Conservation (phyloP, 1,139 yeast species). For the Blastobotrys serpentis region DNA sequence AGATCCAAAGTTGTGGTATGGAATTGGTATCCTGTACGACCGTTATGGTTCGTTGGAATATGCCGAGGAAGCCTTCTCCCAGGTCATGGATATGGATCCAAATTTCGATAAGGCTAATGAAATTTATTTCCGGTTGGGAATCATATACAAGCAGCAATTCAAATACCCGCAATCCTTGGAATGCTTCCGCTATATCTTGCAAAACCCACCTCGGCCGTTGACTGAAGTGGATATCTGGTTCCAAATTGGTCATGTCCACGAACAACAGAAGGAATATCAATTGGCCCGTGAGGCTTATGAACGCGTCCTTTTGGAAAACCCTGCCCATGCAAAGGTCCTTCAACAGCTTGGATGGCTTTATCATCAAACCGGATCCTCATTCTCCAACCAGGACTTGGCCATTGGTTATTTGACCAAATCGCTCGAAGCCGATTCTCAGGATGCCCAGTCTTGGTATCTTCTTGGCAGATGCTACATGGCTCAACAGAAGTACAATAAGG, state of each 20-base stretch:
- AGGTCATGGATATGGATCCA: slow-evolving; percentile 93
- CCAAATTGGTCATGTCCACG: slow-evolving; percentile 93
- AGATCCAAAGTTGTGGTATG: slow-evolving; percentile 97
- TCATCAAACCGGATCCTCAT: slow-evolving; percentile 72
- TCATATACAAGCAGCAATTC: slow-evolving; percentile 92
- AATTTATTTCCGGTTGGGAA: slow-evolving; percentile 94
- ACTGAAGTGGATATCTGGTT: slow-evolving; percentile 98
- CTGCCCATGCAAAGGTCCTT: slow-evolving; percentile 91
- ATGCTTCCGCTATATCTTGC: slow-evolving; percentile 87
- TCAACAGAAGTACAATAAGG: slow-evolving; percentile 89
- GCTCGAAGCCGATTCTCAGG: slow-evolving; percentile 82
- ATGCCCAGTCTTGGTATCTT: slow-evolving; percentile 97
- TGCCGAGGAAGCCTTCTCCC: slow-evolving; percentile 96
- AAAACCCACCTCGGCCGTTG: slow-evolving; percentile 91
- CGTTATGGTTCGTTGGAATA: slow-evolving; percentile 93
- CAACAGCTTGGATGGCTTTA: slow-evolving; percentile 95
- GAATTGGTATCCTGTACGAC: slow-evolving; percentile 93
- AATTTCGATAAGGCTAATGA: slow-evolving; percentile 95
- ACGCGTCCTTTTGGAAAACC: slow-evolving; percentile 82
- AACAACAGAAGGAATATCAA: slow-evolving; percentile 86
- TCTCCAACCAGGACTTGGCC: slow-evolving; percentile 82
- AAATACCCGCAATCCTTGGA: slow-evolving; percentile 84
- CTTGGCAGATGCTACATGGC: slow-evolving; percentile 97
- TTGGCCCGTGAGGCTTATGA: slow-evolving; percentile 96
- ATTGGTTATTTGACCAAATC: slow-evolving; percentile 79